Evolutionary conservation across 2,329 filamentous ascomycete species (phyloP).

Genomic region (Calonectria fujianensis): DNA sequence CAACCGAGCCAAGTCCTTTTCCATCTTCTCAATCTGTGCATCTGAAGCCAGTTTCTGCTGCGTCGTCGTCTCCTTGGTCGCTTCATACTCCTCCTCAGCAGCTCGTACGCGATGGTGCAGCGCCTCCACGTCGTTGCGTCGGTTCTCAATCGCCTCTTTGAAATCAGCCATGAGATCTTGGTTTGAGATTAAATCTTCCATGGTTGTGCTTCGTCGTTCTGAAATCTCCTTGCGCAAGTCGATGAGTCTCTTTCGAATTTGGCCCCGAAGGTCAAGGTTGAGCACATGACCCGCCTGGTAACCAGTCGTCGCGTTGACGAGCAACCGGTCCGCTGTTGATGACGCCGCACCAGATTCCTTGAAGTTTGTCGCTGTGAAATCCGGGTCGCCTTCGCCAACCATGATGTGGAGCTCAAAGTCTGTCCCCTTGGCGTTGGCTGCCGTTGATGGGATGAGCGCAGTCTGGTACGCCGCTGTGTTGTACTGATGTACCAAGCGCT

Average conservation of each 20-base stretch:
- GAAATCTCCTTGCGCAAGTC: conserved; percentile 91
- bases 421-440: conserved; percentile 87
- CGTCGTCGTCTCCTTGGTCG: conserved; percentile 89
- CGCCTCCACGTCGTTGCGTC: conserved; percentile 92
- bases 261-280: conserved; percentile 90
- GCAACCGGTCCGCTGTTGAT: conserved; percentile 80
- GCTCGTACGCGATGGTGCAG: conserved; percentile 91
- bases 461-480: conserved; percentile 97
- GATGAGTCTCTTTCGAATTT: conserved; percentile 86
- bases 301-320: conserved; percentile 87
- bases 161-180: conserved; percentile 95
- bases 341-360: conserved; percentile 64
- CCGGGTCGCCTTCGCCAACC: conserved; percentile 85
- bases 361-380: conserved; percentile 81
- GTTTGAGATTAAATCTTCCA: conserved; percentile 95
- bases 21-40: conserved; percentile 98
- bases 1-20: conserved; percentile 98
- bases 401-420: conserved; percentile 90
- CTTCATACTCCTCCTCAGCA: conserved; percentile 95
- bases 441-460: conserved; percentile 89
- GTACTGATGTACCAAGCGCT: conserved; percentile 91
- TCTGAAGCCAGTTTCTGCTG: conserved; percentile 93
- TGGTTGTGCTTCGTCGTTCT: conserved; percentile 86
- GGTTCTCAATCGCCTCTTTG: conserved; percentile 97
- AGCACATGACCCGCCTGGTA: conserved; percentile 93